These are phyloP conservation scores for Conidiobolus incongruus DNA, from an alignment of 371 early-diverging fungal species.

Conservation along the genomic window DNA sequence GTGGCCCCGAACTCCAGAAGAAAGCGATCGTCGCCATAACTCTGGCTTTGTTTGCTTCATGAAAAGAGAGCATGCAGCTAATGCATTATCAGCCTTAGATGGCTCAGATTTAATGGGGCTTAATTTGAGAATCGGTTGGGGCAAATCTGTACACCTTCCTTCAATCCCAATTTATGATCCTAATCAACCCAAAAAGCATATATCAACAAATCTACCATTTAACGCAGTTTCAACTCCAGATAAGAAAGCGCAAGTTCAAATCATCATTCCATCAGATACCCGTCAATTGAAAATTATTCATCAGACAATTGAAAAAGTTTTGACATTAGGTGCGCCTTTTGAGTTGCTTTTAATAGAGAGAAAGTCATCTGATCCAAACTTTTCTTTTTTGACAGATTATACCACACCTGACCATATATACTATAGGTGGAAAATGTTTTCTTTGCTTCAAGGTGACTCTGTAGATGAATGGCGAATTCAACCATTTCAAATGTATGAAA, in stretches of 20 bases:
- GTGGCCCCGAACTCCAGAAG: slow-evolving; percentile 82
- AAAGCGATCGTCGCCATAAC: slow-evolving; percentile 41
- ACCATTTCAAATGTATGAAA: slow-evolving; percentile 73
- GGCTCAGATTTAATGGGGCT: slow-evolving; percentile 40
- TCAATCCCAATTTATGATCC: slow-evolving; percentile 51
- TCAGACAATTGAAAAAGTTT: slow-evolving; percentile 59
- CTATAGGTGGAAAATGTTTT: slow-evolving; percentile 81
- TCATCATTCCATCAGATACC: slow-evolving; percentile 33
- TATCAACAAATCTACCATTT: slow-evolving; percentile 34
- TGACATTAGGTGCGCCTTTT: slow-evolving; percentile 47
- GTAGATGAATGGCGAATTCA: slow-evolving; percentile 44
- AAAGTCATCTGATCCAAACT: slow-evolving; percentile 34
- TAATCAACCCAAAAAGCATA: not conserved
- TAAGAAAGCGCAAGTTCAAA: slow-evolving; percentile 14
- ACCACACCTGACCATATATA: slow-evolving; percentile 61
- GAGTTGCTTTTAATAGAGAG: slow-evolving; percentile 48
- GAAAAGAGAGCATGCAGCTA: slow-evolving; percentile 46
- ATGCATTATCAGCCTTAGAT: slow-evolving; percentile 47
- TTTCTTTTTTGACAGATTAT: slow-evolving; percentile 43
- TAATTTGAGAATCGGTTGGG: slow-evolving; percentile 63
- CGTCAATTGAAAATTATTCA: slow-evolving; percentile 43
- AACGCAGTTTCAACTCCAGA: slow-evolving; percentile 21
- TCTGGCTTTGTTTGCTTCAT: slow-evolving; percentile 85
- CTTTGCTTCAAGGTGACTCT: slow-evolving; percentile 70
- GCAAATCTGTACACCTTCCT: slow-evolving; percentile 67